Conservation (phyloP, 179 eudicot genomes). For the Corrigiola litoralis region DNA sequence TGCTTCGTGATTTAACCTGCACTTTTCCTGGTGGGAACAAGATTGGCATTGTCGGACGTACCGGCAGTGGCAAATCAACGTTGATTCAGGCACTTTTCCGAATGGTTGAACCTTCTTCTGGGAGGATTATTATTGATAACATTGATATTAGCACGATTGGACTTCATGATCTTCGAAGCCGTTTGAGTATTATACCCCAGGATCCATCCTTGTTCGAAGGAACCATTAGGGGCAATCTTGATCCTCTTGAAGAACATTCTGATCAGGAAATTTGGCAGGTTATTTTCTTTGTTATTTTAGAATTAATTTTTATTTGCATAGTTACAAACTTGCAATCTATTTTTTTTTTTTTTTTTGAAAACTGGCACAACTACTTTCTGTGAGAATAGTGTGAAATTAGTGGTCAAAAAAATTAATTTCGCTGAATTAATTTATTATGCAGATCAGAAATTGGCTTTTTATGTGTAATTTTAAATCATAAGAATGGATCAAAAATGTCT, state of each 20-base stretch:
- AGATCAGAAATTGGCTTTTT: too few relatives aligned
- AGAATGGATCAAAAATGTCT: too few relatives aligned
- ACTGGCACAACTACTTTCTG: too few relatives aligned
- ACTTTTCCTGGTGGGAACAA: constrained; percentile 89
- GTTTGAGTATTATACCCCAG: constrained; percentile 94
- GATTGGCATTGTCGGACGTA: constrained; percentile 95
- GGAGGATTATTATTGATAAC: constrained; percentile 77
- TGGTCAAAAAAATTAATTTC: too few relatives aligned
- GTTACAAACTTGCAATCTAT: background rate
- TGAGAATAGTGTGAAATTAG: too few relatives aligned
- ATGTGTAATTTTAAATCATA: too few relatives aligned
- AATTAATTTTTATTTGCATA: too few relatives aligned
- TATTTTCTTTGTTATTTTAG: background rate
- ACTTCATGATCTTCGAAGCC: constrained; percentile 93
- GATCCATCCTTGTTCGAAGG: constrained; percentile 98
- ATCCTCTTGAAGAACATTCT: constrained; percentile 84
- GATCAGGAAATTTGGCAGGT: constrained; percentile 95
- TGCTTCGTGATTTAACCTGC: constrained; percentile 80
- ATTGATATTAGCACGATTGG: constrained; percentile 84
- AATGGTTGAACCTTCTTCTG: constrained; percentile 79
- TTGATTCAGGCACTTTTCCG: constrained; percentile 88
- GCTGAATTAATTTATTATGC: too few relatives aligned
- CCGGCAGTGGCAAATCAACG: constrained; percentile 98
- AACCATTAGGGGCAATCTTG: constrained; percentile 85
- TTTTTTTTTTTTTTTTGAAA: too few relatives aligned